Conservation (phyloP, 1,284 basidiomycete genomes). For the Heterobasidion occidentale region DNA sequence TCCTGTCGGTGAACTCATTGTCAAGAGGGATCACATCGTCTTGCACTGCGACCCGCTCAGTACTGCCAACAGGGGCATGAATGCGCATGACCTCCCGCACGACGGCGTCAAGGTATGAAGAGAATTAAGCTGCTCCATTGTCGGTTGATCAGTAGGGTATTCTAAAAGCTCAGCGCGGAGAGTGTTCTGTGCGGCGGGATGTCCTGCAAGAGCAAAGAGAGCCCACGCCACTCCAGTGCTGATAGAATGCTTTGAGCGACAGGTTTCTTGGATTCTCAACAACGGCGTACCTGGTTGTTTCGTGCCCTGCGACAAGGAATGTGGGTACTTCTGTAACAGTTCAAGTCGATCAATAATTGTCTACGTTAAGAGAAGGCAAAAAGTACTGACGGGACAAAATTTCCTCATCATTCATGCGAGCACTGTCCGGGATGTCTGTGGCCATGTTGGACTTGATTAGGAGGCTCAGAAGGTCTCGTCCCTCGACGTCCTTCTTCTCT, state of each 20-base stretch:
- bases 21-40: slow-evolving; percentile 38
- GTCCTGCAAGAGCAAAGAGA: slow-evolving; percentile 51
- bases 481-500: slow-evolving; percentile 22
- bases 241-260: not conserved
- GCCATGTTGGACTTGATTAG: slow-evolving; percentile 61
- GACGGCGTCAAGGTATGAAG: slow-evolving; percentile 60
- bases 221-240: slow-evolving; percentile 43
- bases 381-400: slow-evolving; percentile 61
- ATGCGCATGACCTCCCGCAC: slow-evolving; percentile 66
- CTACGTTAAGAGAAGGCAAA: not conserved
- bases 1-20: slow-evolving; percentile 20
- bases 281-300: slow-evolving; percentile 50
- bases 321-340: slow-evolving; percentile 42
- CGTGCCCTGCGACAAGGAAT: slow-evolving; percentile 66
- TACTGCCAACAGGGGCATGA: slow-evolving; percentile 50
- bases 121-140: slow-evolving; percentile 52
- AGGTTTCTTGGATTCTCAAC: too few relatives aligned
- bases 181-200: slow-evolving; percentile 50
- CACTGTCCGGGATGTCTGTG: slow-evolving; percentile 43
- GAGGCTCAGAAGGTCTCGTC: slow-evolving; percentile 44
- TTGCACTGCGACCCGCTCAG: slow-evolving; percentile 39
- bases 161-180: slow-evolving; percentile 61
- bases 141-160: slow-evolving; percentile 25
- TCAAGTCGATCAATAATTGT: not conserved
- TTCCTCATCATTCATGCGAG: slow-evolving; percentile 65